Evolutionary conservation across 208 protist species (phyloP).

Genomic region (Wallacemonas sp.): DNA sequence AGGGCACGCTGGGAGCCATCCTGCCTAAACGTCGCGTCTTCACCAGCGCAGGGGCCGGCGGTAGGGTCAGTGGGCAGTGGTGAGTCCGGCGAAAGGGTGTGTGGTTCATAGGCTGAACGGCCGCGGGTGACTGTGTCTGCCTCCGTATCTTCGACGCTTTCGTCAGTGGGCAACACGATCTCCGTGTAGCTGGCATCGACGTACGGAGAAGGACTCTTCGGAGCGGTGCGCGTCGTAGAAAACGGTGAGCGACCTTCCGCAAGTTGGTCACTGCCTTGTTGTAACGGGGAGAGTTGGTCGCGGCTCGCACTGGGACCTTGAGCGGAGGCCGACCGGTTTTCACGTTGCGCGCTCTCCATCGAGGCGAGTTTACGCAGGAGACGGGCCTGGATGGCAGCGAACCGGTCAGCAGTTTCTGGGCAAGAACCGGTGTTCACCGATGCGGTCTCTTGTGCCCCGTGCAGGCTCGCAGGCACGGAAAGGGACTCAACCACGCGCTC

Average conservation of each 20-base stretch:
- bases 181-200: background rate
- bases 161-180: no score
- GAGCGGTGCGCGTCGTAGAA: background rate
- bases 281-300: background rate
- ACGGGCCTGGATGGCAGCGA: background rate
- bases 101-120: no score
- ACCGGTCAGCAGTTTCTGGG: no score
- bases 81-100: no score
- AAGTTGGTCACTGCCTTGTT: no score
- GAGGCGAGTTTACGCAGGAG: background rate
- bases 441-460: no score
- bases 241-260: background rate
- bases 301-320: background rate
- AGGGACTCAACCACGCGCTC: background rate
- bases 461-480: no score
- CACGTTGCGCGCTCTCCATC: background rate
- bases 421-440: no score
- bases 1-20: constrained; percentile 6
- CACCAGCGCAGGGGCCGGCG: no score
- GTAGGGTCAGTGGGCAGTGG: no score
- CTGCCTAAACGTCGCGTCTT: no score
- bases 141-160: background rate
- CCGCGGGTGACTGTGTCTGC: background rate
- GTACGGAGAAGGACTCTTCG: constrained; percentile 4
- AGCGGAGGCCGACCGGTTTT: background rate